A percentile compares a stretch with the other conserved stretches of the same genome.
These are phyloP conservation scores for Terfezia boudieri DNA, from an alignment of 495 filamentous ascomycete species.

Conservation along the genomic window DNA sequence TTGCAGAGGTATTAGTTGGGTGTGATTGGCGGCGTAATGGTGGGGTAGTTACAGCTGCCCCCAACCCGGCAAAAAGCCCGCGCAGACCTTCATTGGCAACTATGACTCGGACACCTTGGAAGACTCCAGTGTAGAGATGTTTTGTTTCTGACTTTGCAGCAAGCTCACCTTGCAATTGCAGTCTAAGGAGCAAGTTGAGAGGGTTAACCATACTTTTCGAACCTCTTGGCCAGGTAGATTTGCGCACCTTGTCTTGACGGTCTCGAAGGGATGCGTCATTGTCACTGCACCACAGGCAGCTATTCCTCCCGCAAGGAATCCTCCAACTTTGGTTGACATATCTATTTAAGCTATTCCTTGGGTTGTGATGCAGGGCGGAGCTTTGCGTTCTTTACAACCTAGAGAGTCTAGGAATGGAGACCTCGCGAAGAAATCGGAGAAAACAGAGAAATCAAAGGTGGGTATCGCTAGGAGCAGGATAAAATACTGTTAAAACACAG, in stretches of 20 bases:
- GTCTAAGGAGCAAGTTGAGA: conserved; percentile 25
- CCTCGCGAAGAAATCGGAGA: too few relatives aligned
- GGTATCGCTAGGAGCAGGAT: too few relatives aligned
- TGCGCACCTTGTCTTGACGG: conserved; percentile 80
- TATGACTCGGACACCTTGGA: conserved; percentile 83
- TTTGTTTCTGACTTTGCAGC: conserved; percentile 63
- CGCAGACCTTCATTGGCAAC: conserved; percentile 69
- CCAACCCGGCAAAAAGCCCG: conserved; percentile 74
- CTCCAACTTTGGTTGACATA: conserved; percentile 21
- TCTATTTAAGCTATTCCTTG: too few relatives aligned
- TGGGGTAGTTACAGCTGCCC: conserved; percentile 42
- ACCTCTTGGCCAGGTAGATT: neutral
- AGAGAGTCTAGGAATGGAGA: too few relatives aligned
- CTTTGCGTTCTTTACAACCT: too few relatives aligned
- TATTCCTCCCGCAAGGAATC: conserved; percentile 85
- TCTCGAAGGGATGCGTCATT: conserved; percentile 95
- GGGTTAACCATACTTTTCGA: neutral
- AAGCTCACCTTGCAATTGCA: conserved; percentile 94
- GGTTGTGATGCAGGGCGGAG: too few relatives aligned
- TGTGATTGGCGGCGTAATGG: neutral
- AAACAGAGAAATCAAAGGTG: too few relatives aligned
- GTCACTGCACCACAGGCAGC: conserved; percentile 95
- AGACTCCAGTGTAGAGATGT: conserved; percentile 72
- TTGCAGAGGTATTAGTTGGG: neutral
- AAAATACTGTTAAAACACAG: too few relatives aligned